These are phyloP conservation scores for Pichia kudriavzevii DNA, from an alignment of 1,139 yeast species.

Conservation along the genomic window DNA sequence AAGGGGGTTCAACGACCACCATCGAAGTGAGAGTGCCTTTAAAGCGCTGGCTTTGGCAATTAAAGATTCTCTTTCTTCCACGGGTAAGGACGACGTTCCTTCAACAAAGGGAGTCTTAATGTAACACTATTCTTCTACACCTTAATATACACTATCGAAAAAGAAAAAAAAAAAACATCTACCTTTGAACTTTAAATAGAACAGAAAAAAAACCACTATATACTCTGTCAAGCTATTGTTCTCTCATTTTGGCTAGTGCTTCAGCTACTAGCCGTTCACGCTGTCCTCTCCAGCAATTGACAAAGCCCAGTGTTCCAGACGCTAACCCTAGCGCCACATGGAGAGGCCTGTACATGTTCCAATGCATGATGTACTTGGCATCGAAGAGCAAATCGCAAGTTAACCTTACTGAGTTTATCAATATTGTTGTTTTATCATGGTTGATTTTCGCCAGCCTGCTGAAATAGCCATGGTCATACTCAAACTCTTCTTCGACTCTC, in stretches of 20 bases:
- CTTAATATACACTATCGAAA: no score
- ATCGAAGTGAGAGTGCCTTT: constrained; percentile 91
- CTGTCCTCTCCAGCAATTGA: constrained; percentile 34
- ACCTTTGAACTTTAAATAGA: no score
- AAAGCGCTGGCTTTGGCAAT: constrained; percentile 92
- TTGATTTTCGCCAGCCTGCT: constrained; percentile 26
- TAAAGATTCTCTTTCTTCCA: constrained; percentile 73
- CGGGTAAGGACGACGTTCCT: constrained; percentile 88
- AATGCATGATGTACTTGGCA: constrained; percentile 33
- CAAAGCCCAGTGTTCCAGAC: constrained; percentile 35
- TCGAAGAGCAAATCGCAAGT: constrained; percentile 38
- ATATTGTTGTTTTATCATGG: constrained; percentile 24
- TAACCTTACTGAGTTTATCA: constrained; percentile 32
- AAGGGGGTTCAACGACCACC: constrained; percentile 92
- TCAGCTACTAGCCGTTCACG: constrained; percentile 15
- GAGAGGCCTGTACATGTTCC: constrained; percentile 26
- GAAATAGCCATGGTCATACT: not conserved
- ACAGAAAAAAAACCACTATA: no score
- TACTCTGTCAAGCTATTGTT: no score
- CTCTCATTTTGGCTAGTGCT: constrained; percentile 4
- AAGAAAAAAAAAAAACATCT: no score
- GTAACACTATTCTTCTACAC: constrained; percentile 20
- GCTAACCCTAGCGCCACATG: constrained; percentile 25
- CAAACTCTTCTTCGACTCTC: not conserved
- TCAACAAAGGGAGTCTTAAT: constrained; percentile 91